Conservation (phyloP, 441 rosid genomes). For the Populus hybrid region DNA sequence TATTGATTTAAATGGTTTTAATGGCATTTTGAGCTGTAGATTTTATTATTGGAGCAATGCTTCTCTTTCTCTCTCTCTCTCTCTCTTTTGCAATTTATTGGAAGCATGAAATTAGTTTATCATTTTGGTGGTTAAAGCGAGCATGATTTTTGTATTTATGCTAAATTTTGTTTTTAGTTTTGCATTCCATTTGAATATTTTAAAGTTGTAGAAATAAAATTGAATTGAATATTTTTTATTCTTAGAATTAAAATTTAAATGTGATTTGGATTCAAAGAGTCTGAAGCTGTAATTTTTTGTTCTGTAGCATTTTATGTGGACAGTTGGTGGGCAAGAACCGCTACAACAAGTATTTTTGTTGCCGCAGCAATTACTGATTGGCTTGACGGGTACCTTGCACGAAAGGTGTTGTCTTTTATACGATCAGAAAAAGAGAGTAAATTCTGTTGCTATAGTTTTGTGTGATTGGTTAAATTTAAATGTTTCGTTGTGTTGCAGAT, state of each 20-base stretch:
- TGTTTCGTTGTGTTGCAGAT: constrained; percentile 47
- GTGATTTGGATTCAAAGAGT: background rate
- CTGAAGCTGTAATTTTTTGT: constrained; percentile 11
- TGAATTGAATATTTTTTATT: no score
- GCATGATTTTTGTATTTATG: background rate
- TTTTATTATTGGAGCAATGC: background rate
- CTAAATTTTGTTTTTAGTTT: background rate
- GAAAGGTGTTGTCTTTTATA: constrained; percentile 49
- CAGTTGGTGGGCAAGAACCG: constrained; percentile 81
- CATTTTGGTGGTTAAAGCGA: background rate
- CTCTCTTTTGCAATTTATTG: background rate
- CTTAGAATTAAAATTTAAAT: no score
- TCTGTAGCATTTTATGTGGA: constrained; percentile 74
- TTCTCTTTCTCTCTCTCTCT: no score
- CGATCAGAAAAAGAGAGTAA: background rate
- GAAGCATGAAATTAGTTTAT: background rate
- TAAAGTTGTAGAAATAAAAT: background rate
- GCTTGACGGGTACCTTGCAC: constrained; percentile 95
- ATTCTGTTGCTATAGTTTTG: background rate
- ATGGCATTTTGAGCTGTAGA: background rate
- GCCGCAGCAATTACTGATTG: constrained; percentile 94
- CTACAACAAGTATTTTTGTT: constrained; percentile 82
- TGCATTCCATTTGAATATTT: background rate
- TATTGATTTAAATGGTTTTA: no score
- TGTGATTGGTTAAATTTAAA: background rate